phyloP scores from a whole-genome alignment of 345 rosid species.

The Salix viminalis region DNA sequence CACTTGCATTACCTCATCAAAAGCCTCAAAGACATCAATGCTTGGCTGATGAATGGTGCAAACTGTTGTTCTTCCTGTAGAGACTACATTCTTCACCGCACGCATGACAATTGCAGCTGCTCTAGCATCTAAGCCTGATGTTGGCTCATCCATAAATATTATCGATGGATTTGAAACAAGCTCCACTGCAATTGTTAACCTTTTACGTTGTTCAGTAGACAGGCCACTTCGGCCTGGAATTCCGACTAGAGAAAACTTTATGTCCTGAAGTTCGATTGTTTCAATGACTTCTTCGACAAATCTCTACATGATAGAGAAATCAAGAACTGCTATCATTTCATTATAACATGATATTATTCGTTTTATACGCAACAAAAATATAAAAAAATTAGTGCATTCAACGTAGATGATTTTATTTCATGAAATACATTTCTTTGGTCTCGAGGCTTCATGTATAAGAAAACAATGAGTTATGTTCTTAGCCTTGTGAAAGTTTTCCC shows the following conservation, averaged over 20 bases:
- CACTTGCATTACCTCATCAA: neutral
- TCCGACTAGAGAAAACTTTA: constrained; percentile 64
- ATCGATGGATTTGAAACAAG: constrained; percentile 47
- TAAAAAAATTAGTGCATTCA: no score
- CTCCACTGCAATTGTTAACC: constrained; percentile 59
- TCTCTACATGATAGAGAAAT: constrained; percentile 24
- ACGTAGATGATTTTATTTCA: no score
- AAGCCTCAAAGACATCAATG: neutral
- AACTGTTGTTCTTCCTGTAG: neutral
- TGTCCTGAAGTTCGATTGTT: constrained; percentile 62
- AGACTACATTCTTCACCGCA: constrained; percentile 33
- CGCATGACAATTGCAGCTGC: constrained; percentile 55
- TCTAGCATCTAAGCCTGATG: constrained; percentile 49
- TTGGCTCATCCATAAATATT: constrained; percentile 54
- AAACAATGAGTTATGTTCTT: no score
- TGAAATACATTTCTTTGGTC: no score
- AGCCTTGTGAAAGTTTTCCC: no score
- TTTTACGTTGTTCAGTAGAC: constrained; percentile 72
- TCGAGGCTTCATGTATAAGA: no score
- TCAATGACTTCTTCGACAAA: constrained; percentile 67
- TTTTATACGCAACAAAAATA: no score
- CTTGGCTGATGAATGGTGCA: neutral
- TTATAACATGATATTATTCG: no score
- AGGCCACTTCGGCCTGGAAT: constrained; percentile 50
- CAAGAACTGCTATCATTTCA: no score